Evolutionary conservation across 1,284 basidiomycete genomes (phyloP).

Genomic region (Melampsora larici-populina): DNA sequence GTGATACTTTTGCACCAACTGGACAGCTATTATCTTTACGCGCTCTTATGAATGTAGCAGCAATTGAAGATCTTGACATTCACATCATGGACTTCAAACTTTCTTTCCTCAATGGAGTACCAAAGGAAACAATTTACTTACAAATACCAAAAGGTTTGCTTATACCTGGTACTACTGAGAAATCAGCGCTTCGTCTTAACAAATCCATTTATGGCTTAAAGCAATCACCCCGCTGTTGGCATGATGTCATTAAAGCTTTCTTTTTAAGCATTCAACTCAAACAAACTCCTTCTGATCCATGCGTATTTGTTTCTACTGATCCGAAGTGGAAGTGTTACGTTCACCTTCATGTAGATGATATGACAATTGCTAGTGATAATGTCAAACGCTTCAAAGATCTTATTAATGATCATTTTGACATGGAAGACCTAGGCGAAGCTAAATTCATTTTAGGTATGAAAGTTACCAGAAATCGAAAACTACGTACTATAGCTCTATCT

Average conservation of each 20-base stretch:
- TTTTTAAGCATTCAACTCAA: background rate
- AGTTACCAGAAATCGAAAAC: background rate
- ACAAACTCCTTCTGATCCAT: background rate
- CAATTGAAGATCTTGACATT: too few relatives aligned
- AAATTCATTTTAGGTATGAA: background rate
- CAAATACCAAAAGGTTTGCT: background rate
- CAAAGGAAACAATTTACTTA: background rate
- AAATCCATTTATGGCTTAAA: slow-evolving; percentile 24
- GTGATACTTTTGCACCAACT: too few relatives aligned
- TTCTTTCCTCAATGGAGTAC: background rate
- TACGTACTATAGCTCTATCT: background rate
- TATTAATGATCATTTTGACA: background rate
- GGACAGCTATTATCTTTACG: too few relatives aligned
- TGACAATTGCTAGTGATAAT: background rate
- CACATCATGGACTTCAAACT: background rate
- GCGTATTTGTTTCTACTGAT: background rate
- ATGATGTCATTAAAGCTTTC: background rate
- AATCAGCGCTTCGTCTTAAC: background rate
- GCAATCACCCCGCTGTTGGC: slow-evolving; percentile 14
- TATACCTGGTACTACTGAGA: background rate
- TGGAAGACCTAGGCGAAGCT: background rate
- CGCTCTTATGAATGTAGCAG: too few relatives aligned
- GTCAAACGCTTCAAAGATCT: background rate
- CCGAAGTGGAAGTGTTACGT: too few relatives aligned
- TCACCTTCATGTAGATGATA: background rate